Evolutionary conservation across 164 flowering plant species (phyloP), one percentile per base, ranked within the genome.

Genomic region (Paratinospora sagittata): DNA sequence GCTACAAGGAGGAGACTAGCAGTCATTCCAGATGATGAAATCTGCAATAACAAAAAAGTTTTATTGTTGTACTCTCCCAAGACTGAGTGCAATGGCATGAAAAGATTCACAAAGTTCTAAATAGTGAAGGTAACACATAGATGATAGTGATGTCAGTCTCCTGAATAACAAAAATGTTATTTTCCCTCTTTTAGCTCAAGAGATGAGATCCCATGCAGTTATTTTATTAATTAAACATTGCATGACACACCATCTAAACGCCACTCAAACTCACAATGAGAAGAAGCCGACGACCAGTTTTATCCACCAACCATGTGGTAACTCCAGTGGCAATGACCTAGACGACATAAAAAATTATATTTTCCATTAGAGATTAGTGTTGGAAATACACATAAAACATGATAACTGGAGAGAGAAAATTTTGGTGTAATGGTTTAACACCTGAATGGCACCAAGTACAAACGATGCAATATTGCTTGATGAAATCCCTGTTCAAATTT

Each of bases 361-460:
- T 78, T 39, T 41, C 30, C 27, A 61, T 52, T 13, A 66, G 65
- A 71, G 64, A 34, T 14, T 21, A 26, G 43, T 66, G 45, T 39
- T 14, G 34, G 2, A 57, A 76, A 27, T 65, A 24, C 23, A 23
- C 49, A 17, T 52, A 60, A 37, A 45, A 67, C 47, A 9, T 68
- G 17, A 11, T n/a, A 55, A 19, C 24, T 8, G 21, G 61, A 55
- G 61, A 55, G 23, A 55, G 21, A 19, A n/a, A 55, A 55, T 6
- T 23, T 55, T 52, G 0, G 16, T 10, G 41, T 5, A 13, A 21
- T 55, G 24, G 61, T 60, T 39, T 33, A 63, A 58, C 72, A 93
- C 97, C 97, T 95, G 98, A 75, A 92, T 74, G 67, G 83, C 91
- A 62, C 98, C 98, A 52, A 95, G 67, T 62, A 86, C 96, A 77